A percentile compares a stretch with the other conserved stretches of the same genome.
Evolutionary conservation across 75 land plant species (phyloP).

Genomic region (Sequoia sempervirens): DNA sequence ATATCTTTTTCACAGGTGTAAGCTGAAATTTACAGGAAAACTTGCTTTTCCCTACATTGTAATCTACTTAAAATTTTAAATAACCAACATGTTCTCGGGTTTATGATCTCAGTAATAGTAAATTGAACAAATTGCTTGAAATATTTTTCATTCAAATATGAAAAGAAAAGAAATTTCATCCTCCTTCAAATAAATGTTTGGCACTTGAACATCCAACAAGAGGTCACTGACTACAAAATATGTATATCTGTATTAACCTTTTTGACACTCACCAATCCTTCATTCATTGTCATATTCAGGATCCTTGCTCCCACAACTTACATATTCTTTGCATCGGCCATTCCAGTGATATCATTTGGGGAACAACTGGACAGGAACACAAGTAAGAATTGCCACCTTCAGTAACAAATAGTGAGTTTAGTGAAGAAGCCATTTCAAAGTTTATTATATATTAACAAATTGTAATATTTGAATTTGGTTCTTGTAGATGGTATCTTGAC

Average conservation of each 20-base stretch:
- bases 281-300: constrained; percentile 25
- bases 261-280: background rate
- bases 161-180: background rate
- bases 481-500: constrained; percentile 60
- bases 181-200: background rate
- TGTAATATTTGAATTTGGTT: constrained; percentile 7
- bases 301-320: constrained; percentile 72
- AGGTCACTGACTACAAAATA: background rate
- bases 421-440: background rate
- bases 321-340: constrained; percentile 76
- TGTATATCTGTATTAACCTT: background rate
- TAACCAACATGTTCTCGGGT: background rate
- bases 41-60: too few species aligned
- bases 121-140: background rate
- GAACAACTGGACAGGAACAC: constrained; percentile 71
- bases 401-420: background rate
- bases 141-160: background rate
- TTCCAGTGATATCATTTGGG: constrained; percentile 77
- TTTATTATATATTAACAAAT: background rate
- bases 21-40: background rate
- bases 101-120: background rate
- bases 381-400: constrained; percentile 20
- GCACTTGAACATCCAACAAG: background rate
- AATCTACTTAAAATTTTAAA: too few species aligned
- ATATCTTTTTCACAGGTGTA: too few species aligned